Percentiles rank a stretch among this genome's conserved stretches.
phyloP scores from a whole-genome alignment of 2,329 filamentous ascomycete species.

The Didymella pomorum region DNA sequence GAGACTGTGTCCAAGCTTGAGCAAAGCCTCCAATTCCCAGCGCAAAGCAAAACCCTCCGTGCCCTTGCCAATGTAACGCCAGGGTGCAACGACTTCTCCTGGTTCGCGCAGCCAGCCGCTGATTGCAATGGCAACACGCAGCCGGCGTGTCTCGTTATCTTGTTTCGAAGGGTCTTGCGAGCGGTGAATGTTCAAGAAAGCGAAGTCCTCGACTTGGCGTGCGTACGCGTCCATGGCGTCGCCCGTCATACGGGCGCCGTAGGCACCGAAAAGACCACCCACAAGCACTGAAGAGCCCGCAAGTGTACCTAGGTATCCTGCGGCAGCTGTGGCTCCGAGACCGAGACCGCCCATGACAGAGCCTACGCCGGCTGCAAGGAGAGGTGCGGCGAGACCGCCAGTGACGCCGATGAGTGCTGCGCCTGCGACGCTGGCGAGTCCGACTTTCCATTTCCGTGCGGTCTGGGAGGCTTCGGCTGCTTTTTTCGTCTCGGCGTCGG shows the following conservation, averaged over 20 bases:
- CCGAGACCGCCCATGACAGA: slow-evolving; percentile 79
- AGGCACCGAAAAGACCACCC: slow-evolving; percentile 90
- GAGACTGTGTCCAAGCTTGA: slow-evolving; percentile 79
- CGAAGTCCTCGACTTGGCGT: slow-evolving; percentile 87
- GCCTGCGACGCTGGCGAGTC: slow-evolving; percentile 85
- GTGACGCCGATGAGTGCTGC: slow-evolving; percentile 87
- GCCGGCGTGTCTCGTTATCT: slow-evolving; percentile 56
- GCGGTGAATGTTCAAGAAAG: slow-evolving; percentile 73
- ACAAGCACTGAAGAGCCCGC: slow-evolving; percentile 81
- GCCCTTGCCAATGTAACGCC: slow-evolving; percentile 76
- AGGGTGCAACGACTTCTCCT: slow-evolving; percentile 77
- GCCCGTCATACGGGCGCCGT: slow-evolving; percentile 80
- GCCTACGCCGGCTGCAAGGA: slow-evolving; percentile 81
- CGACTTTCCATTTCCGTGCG: slow-evolving; percentile 80
- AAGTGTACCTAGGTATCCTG: slow-evolving; percentile 79
- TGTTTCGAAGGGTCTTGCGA: slow-evolving; percentile 58
- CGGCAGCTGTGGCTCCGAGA: slow-evolving; percentile 75
- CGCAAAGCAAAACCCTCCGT: slow-evolving; percentile 83
- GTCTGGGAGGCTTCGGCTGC: slow-evolving; percentile 71
- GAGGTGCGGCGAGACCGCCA: slow-evolving; percentile 77
- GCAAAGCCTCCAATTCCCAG: slow-evolving; percentile 81
- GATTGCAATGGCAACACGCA: slow-evolving; percentile 84
- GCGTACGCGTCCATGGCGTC: slow-evolving; percentile 90
- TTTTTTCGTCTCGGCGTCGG: slow-evolving; percentile 78
- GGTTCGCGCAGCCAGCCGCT: slow-evolving; percentile 80